Base-by-base conservation (phyloP, 2,329 filamentous ascomycete genomes). In the Dissoconium aciculare region DNA sequence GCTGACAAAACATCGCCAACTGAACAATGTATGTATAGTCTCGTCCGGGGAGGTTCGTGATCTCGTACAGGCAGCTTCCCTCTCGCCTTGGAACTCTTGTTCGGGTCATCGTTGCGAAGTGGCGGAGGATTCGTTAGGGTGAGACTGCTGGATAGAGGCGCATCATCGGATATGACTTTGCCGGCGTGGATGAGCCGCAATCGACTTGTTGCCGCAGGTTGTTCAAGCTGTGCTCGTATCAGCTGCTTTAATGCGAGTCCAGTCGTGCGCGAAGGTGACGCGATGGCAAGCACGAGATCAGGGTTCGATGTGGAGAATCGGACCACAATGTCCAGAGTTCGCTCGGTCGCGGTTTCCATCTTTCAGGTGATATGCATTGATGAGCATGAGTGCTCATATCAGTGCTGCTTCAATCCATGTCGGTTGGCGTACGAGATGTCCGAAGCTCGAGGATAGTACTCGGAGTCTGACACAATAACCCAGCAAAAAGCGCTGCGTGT, bases 21-120 rank as follows among this genome's bases (percentile, higher is more conserved):
- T 40, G 82, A 87, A 65, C 87, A 95, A 61, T 92, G 91, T 38
- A 95, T 77, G 54, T 92, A 94, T 47, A 92, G 70, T 26, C 78
- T 68, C 21, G 63, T 62, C 13, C 49, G 50, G 5, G 47, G 42
- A 5, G 42, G 16, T 32, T 43, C 28, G 19, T n/a, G 19, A 35
- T 39, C 63, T 17, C 64, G 66, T 4, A 75, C 53, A 1, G 68
- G 68, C 36, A 60, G 59, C 45, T 89, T 91, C 27, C 78, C 81
- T 47, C 82, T 83, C 32, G 63, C 62, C 37, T 46, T 50, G 24
- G 40, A 46, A 42, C 54, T 51, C 37, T 53, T 48, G 8, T 8
- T 8, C 19, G 19, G 19, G 15, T 41, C 39, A 33, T 54, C 46
- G 21, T 42, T 30, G 30, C 50, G 48, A 10, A 51, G 48, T 30